Base-by-base conservation (phyloP, 1,139 yeast species). In the Pichia sp. region DNA sequence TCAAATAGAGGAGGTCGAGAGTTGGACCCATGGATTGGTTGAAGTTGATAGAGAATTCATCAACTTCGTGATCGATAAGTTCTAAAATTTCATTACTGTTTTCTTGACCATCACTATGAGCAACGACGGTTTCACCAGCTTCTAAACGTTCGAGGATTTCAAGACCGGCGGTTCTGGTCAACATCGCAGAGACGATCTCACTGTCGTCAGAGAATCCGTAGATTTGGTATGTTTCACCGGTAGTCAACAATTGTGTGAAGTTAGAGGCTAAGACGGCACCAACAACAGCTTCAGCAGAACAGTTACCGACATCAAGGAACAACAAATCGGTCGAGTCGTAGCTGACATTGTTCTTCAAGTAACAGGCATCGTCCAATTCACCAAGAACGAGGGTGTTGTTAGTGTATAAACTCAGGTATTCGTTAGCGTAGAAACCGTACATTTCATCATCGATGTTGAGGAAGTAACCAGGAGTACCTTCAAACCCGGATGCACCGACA, bases 401-500 rank as follows among this genome's bases (percentile, higher is more conserved):
- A 2, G 22, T 12, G 8, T 19, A 43, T 8, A 43, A 17, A 19
- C 24, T 33, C 7, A 38, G n/a, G 15, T 34, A 14, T 3, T 17
- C 27, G 11, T 28, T n/a, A 18, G 40, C 36, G 22, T 39, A 44
- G 14, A 21, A n/a, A n/a, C 40, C 40, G 21, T 27, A 19, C n/a
- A 33, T n/a, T 34, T 33, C 30, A 20, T 22, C 44, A 27, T 34
- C 36, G 21, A 40, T 30, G 7, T 30, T 11, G 30, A 21, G 34
- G 14, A 36, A 34, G n/a, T 9, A 44, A 20, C 47, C 47, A 12
- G 35, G 44, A 3, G 21, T 17, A 18, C 47, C 47, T 18, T 39
- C 47, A 35, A n/a, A 32, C 18, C 44, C 44, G 12, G 47, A 34
- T 2, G 40, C 30, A 22, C 47, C 47, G 30, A 44, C 47, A 15